Conservation (phyloP, 768 basidiomycete genomes). For the Leccinum longicurvipes region DNA sequence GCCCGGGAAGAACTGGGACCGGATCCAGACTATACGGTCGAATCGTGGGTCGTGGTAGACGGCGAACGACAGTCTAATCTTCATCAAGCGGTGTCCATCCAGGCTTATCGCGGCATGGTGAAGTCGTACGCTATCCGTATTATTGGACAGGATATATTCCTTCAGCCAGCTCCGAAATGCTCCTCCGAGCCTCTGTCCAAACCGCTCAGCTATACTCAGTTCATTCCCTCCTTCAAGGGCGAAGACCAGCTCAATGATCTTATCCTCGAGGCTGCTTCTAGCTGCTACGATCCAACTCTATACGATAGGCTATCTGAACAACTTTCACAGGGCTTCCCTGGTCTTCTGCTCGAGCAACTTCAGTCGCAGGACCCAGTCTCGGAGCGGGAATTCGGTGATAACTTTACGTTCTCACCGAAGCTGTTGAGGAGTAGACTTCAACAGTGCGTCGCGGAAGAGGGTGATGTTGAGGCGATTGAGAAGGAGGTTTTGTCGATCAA, state of each 20-base stretch:
- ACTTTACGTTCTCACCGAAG: conserved; percentile 66
- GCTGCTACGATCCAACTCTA: conserved; percentile 67
- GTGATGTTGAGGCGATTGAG: conserved; percentile 48
- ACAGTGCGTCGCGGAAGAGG: conserved; percentile 32
- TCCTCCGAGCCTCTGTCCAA: conserved; percentile 39
- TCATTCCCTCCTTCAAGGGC: conserved; percentile 54
- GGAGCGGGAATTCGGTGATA: conserved; percentile 76
- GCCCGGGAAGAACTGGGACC: conserved; percentile 70
- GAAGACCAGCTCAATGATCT: conserved; percentile 66
- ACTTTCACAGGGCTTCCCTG: conserved; percentile 51
- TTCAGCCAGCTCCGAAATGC: conserved; percentile 46
- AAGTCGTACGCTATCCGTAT: conserved; percentile 77
- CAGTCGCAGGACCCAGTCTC: conserved; percentile 56
- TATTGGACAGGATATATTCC: conserved; percentile 69
- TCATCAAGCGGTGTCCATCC: conserved; percentile 57
- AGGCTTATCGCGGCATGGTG: conserved; percentile 65
- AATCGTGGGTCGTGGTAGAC: conserved; percentile 40
- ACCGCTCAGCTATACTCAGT: conserved; percentile 56
- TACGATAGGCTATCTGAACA: conserved; percentile 57
- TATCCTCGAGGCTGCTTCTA: conserved; percentile 65
- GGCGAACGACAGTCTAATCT: conserved; percentile 45
- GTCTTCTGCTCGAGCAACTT: conserved; percentile 62
- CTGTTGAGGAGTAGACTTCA: conserved; percentile 61
- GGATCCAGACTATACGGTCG: conserved; percentile 61
- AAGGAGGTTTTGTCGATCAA: conserved; percentile 71